These are phyloP conservation scores for Lipomyces yamanashiensis DNA, from an alignment of 805 yeast genomes.

Conservation along the genomic window DNA sequence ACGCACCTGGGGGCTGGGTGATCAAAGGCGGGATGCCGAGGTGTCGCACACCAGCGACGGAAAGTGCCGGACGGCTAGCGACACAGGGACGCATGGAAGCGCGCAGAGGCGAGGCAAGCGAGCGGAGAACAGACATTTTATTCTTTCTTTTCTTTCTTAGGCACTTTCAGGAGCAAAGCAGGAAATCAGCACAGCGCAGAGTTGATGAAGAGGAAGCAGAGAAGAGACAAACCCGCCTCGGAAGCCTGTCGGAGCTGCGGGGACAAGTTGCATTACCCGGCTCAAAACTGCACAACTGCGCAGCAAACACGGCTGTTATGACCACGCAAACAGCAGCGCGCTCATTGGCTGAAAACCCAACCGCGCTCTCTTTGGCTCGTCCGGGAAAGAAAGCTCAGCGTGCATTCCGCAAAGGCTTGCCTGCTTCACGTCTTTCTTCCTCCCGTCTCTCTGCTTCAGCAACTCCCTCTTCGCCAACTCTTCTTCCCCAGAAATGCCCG, in stretches of 20 bases:
- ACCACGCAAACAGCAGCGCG: conserved; percentile 13
- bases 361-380: too few species aligned
- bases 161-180: not conserved
- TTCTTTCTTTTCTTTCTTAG: not conserved
- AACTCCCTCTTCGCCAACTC: conserved; percentile 7
- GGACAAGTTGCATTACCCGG: conserved; percentile 15
- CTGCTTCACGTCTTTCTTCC: conserved; percentile 4
- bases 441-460: not conserved
- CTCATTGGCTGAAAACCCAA: conserved; percentile 24
- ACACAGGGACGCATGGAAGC: conserved; percentile 20
- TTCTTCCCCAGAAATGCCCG: conserved; percentile 22
- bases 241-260: conserved; percentile 14
- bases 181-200: not conserved
- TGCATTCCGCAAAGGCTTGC: conserved; percentile 9
- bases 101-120: conserved; percentile 25
- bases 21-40: conserved; percentile 36
- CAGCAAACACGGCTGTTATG: not conserved
- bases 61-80: conserved; percentile 14
- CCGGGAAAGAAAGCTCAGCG: conserved; percentile 1
- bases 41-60: conserved; percentile 27
- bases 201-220: not conserved
- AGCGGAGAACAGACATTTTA: conserved; percentile 22
- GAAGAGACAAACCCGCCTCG: conserved; percentile 2
- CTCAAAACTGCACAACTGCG: conserved; percentile 6
- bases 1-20: conserved; percentile 36